phyloP scores from a whole-genome alignment of 202 grass and related monocot species.

The Musa balbisiana region DNA sequence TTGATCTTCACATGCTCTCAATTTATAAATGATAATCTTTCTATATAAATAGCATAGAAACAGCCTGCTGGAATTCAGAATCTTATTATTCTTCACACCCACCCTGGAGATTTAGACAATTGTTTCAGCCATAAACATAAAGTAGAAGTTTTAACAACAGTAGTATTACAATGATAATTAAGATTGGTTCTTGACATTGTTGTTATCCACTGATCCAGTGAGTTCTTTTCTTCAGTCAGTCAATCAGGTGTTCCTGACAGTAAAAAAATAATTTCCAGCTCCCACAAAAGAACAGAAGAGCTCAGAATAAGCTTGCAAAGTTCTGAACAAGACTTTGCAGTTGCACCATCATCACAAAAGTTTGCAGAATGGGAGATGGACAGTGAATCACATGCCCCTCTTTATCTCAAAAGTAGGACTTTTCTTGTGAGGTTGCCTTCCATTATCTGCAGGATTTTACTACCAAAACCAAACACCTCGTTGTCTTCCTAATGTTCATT shows the following conservation, averaged over 20 bases:
- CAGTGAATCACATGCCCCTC: slow-evolving; percentile 19
- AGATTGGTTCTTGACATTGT: background rate
- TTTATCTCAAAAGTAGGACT: background rate
- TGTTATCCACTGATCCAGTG: background rate
- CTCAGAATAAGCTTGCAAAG: background rate
- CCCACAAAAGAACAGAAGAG: background rate
- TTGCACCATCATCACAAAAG: slow-evolving; percentile 5
- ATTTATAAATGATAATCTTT: background rate
- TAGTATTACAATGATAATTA: too few species aligned
- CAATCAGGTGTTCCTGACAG: background rate
- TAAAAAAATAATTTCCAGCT: background rate
- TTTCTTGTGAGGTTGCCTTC: slow-evolving; percentile 1
- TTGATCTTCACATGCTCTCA: background rate
- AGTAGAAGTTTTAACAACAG: too few species aligned
- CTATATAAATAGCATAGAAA: too few species aligned
- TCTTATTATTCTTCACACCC: too few species aligned
- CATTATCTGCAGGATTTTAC: slow-evolving; percentile 1
- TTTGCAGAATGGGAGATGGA: background rate
- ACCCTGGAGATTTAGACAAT: too few species aligned
- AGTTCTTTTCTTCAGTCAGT: background rate
- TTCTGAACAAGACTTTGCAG: slow-evolving; percentile 1
- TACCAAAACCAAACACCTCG: background rate
- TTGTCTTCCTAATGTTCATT: slow-evolving; percentile 1
- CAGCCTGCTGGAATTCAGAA: too few species aligned
- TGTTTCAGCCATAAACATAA: too few species aligned